These are phyloP conservation scores for Coemansia sp. DNA, from an alignment of 192 early-diverging fungal genomes.

Conservation along the genomic window DNA sequence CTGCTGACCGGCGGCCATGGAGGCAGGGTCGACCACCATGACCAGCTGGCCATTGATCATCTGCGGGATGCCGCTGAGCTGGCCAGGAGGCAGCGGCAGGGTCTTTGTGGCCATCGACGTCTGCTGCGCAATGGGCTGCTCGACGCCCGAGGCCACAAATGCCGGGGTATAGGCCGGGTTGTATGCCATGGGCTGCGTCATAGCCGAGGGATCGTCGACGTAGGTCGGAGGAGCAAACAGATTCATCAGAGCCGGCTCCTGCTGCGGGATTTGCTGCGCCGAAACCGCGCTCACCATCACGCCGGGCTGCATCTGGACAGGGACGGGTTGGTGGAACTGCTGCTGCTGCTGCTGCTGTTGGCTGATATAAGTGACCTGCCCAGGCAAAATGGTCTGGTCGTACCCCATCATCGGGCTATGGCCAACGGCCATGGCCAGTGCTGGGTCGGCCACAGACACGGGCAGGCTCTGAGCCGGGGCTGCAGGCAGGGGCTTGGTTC, in stretches of 20 bases:
- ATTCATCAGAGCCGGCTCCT: constrained; percentile 33
- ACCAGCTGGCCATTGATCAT: constrained; percentile 3
- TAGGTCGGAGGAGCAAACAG: constrained; percentile 36
- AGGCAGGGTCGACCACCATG: constrained; percentile 7
- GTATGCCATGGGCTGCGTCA: constrained; percentile 17
- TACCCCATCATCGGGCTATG: constrained; percentile 14
- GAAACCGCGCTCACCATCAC: background rate
- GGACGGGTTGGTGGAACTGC: constrained; percentile 19
- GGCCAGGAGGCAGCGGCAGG: constrained; percentile 5
- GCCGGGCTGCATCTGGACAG: background rate
- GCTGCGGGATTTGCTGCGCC: constrained; percentile 13
- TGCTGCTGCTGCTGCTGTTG: constrained; percentile 21
- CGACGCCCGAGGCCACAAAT: constrained; percentile 6
- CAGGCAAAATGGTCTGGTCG: constrained; percentile 47
- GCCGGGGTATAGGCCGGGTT: constrained; percentile 35
- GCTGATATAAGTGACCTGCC: constrained; percentile 21
- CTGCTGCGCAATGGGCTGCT: constrained; percentile 7
- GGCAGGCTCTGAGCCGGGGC: constrained; percentile 16
- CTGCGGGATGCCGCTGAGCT: background rate
- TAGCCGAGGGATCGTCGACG: constrained; percentile 9
- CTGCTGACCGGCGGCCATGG: constrained; percentile 8
- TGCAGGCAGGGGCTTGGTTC: constrained; percentile 43
- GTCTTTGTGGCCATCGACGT: constrained; percentile 4
- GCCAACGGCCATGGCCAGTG: background rate
- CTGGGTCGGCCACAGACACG: background rate